Conservation (phyloP, 2,329 filamentous ascomycete species). For the Trichoderma sp. region DNA sequence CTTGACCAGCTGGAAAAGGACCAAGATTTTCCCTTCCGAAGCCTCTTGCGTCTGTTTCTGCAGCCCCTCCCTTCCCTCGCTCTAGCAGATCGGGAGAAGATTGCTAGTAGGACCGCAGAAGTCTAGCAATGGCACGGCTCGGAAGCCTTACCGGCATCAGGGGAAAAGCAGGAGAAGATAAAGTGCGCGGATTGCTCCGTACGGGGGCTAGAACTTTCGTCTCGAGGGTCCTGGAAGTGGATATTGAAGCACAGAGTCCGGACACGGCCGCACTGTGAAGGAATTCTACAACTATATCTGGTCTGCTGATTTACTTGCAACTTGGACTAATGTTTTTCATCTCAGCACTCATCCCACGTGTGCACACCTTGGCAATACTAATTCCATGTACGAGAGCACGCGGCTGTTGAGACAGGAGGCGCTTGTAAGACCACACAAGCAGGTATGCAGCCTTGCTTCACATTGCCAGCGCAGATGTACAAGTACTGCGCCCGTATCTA, state of each 20-base stretch:
- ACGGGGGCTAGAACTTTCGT: background rate
- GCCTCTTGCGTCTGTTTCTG: constrained; percentile 7
- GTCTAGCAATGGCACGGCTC: constrained; percentile 12
- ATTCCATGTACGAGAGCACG: background rate
- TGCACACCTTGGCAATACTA: background rate
- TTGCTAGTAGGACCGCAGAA: background rate
- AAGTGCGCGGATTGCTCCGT: background rate
- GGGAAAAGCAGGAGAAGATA: background rate
- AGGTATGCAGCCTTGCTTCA: background rate
- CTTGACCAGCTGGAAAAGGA: background rate
- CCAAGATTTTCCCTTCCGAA: constrained; percentile 1
- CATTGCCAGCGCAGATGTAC: background rate
- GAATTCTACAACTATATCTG: background rate
- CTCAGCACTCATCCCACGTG: background rate
- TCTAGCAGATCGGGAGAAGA: background rate
- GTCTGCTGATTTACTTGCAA: background rate
- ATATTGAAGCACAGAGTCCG: background rate
- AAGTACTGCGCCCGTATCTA: background rate
- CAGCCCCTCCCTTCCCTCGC: constrained; percentile 1
- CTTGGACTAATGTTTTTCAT: background rate
- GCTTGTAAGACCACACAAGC: background rate
- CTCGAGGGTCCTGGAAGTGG: background rate
- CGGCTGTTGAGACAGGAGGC: background rate
- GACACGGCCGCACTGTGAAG: constrained; percentile 3
- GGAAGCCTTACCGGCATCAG: constrained; percentile 14